Percentiles rank a stretch among this genome's conserved stretches.
These are phyloP conservation scores for Yamadazyma trypodendri DNA, from an alignment of 1,139 yeast genomes.

Conservation along the genomic window DNA sequence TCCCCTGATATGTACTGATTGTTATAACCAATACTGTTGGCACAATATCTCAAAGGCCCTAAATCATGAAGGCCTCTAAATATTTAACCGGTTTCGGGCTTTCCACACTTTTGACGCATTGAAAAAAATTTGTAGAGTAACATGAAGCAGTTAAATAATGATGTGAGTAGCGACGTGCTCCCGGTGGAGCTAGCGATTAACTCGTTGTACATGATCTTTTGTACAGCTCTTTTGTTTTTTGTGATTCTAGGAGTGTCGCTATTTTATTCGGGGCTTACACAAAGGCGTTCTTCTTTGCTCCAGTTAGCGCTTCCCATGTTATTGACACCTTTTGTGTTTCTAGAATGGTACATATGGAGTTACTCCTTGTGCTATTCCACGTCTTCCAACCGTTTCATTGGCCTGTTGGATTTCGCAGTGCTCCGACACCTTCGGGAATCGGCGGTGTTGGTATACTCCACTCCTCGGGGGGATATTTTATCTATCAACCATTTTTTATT, in stretches of 20 bases:
- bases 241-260: constrained; percentile 45
- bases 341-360: constrained; percentile 63
- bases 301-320: constrained; percentile 52
- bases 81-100: no score
- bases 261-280: constrained; percentile 60
- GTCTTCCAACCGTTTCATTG: constrained; percentile 45
- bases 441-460: constrained; percentile 23
- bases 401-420: constrained; percentile 45
- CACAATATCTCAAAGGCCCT: constrained; percentile 2
- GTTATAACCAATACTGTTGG: constrained; percentile 23
- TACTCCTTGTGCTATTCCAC: constrained; percentile 51
- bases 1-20: constrained; percentile 21
- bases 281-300: constrained; percentile 53
- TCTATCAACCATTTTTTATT: constrained; percentile 45
- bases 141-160: neutral
- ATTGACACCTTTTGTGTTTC: constrained; percentile 38
- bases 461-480: constrained; percentile 41
- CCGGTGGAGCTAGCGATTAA: constrained; percentile 26
- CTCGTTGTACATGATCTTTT: constrained; percentile 37
- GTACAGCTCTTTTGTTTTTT: constrained; percentile 33
- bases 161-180: neutral
- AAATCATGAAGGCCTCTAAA: no score
- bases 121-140: constrained; percentile 1
- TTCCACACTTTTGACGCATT: no score
- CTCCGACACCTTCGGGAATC: constrained; percentile 31